Conservation (phyloP, 2,329 filamentous ascomycete genomes). For the Incumbomyces lentus region DNA sequence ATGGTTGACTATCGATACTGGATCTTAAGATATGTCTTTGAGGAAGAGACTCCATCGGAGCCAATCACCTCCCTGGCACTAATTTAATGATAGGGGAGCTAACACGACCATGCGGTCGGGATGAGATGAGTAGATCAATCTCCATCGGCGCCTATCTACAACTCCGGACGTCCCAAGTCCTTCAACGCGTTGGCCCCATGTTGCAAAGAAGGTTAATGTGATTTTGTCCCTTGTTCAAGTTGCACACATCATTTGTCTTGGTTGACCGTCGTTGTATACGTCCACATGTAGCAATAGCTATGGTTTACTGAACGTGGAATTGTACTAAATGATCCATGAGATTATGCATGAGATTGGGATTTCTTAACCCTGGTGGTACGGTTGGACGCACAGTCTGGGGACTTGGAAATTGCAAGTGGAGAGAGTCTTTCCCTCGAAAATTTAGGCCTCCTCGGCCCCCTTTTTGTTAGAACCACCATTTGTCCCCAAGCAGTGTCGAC, state of each 20-base stretch:
- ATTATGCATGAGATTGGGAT: no score
- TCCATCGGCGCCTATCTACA: slow-evolving; percentile 5
- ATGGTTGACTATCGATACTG: slow-evolving; percentile 10
- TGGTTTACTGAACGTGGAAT: no score
- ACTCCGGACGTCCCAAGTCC: slow-evolving; percentile 2
- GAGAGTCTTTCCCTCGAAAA: background rate
- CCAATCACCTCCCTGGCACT: slow-evolving; percentile 4
- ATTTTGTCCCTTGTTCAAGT: no score
- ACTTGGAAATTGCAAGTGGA: background rate
- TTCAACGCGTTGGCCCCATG: background rate
- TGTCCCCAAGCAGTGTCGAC: no score
- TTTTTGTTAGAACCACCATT: slow-evolving; percentile 2
- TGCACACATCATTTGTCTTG: no score
- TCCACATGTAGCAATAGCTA: no score
- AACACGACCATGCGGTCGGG: slow-evolving; percentile 1
- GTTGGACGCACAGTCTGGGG: background rate
- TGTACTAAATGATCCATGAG: no score
- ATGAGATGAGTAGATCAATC: slow-evolving; percentile 2
- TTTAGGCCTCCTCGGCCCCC: slow-evolving; percentile 10
- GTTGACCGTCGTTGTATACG: no score
- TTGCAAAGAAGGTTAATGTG: no score
- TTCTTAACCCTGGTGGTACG: no score
- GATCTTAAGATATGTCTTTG: slow-evolving; percentile 3
- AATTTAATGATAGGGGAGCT: slow-evolving; percentile 8
- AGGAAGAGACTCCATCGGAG: background rate